These are phyloP conservation scores for Orbilia brochopaga DNA, from an alignment of 2,329 filamentous ascomycete species.

Conservation along the genomic window DNA sequence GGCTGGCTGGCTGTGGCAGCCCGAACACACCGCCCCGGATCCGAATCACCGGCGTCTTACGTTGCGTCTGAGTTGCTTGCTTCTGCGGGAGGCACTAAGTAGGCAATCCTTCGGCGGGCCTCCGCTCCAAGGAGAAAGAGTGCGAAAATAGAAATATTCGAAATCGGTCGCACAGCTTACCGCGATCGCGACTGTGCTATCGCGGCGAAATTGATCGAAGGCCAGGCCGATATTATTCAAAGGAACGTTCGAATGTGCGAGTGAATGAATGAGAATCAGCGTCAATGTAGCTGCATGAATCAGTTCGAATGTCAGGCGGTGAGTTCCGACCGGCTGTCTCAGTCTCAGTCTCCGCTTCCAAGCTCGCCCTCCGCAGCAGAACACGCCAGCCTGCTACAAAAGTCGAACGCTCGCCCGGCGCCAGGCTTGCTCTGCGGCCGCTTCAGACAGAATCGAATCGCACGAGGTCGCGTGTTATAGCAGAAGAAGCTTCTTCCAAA, in stretches of 20 bases:
- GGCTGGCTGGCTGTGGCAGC: neutral
- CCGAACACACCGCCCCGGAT: neutral
- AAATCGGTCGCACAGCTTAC: slow-evolving; percentile 7
- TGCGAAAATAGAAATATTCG: slow-evolving; percentile 19
- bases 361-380: slow-evolving; percentile 3
- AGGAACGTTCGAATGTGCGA: neutral
- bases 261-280: neutral
- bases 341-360: neutral
- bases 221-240: neutral
- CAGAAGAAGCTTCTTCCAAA: neutral
- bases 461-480: neutral
- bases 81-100: neutral
- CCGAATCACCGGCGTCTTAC: slow-evolving; percentile 3
- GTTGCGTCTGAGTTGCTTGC: neutral
- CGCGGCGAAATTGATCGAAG: neutral
- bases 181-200: slow-evolving; percentile 2
- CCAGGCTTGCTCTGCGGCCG: neutral
- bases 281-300: neutral
- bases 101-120: too few species aligned
- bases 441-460: slow-evolving; percentile 2
- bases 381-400: slow-evolving; percentile 9
- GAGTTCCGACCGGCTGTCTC: neutral
- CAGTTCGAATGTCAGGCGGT: neutral
- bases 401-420: slow-evolving; percentile 3
- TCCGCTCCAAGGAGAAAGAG: too few species aligned